Conservation (phyloP, 352 stramenopile genomes). For the Thalassiosira sp. region DNA sequence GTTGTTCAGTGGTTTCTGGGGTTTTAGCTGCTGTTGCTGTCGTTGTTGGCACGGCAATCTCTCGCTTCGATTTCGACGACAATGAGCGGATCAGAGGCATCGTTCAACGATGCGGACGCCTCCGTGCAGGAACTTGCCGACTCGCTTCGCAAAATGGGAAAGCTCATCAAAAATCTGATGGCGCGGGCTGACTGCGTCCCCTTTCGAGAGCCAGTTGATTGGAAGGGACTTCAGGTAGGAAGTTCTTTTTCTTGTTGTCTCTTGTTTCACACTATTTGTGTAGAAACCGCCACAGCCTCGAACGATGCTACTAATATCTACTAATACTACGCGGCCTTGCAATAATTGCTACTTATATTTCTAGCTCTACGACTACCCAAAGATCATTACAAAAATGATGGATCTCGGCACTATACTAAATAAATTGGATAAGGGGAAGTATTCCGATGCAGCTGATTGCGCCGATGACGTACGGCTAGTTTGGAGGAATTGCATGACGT, state of each 20-base stretch:
- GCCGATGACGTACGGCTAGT: conserved; percentile 83
- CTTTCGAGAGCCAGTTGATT: conserved; percentile 77
- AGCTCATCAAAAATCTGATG: conserved; percentile 57
- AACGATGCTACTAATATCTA: no score
- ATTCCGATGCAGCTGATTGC: conserved; percentile 55
- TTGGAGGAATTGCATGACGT: conserved; percentile 84
- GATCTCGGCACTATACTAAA: conserved; percentile 78
- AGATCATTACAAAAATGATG: conserved; percentile 82
- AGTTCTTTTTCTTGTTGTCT: no score
- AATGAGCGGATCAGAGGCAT: conserved; percentile 10
- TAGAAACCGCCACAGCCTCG: no score
- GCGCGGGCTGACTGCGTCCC: conserved; percentile 35
- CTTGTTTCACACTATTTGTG: no score
- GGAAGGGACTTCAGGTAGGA: conserved; percentile 39
- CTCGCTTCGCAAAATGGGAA: conserved; percentile 10
- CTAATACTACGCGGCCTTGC: no score
- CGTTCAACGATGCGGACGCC: not conserved
- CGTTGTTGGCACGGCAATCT: no score
- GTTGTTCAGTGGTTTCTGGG: no score
- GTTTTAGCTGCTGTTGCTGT: no score
- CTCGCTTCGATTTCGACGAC: not conserved
- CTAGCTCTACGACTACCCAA: conserved; percentile 80
- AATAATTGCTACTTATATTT: no score
- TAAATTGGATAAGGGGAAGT: conserved; percentile 68
- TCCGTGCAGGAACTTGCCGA: conserved; percentile 8